Evolutionary conservation across 148 eudicot species (phyloP), one percentile per base, ranked within the genome.

Genomic region (Heliamphora exappendiculata): DNA sequence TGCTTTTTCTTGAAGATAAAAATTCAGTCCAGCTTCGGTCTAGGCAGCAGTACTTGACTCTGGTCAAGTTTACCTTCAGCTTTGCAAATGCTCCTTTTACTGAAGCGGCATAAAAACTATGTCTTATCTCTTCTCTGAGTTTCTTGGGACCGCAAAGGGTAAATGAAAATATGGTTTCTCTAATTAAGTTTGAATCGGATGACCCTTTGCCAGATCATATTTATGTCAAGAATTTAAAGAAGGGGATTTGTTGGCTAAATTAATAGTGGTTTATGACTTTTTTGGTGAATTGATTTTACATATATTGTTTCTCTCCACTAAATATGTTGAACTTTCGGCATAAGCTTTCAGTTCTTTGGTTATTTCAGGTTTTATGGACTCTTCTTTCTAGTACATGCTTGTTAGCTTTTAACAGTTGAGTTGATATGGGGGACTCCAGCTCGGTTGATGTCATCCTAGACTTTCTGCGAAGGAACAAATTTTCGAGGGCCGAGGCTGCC

Each of bases 401-500:
- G 65, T 39, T 72, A 73, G 73, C 60, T 33, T 76, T 53, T 49
- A 31, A 59, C n/a, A n/a, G n/a, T n/a, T n/a, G 60, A 57, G 76
- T 53, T 67, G 71, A 72, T 58, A 91, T 91, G 95, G 93, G 84
- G 39, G 89, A 91, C 42, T 81, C 89, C 6, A 63, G 88, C 76
- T 84, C 91, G 11, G 89, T 93, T 51, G 87, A 89, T 80, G 81
- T 71, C 20, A 85, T 93, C 57, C 75, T 93, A 69, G 91, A 96
- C 2, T 96, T 81, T 82, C 76, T 93, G 77, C 88, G 80, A 47
- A 88, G 82, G 84, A 93, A 96, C 75, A 91, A 96, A 41, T 91
- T 93, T 82, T 78, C 87, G 0, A 86, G 89, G 84, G 97, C 99
- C 1, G 99, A 93, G 84, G 96, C 98, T 78, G 99, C 98, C 8